Percentiles rank a stretch among this genome's conserved stretches.
phyloP scores from a whole-genome alignment of 352 stramenopile genomes.

The Globisporangium mamillatum region DNA sequence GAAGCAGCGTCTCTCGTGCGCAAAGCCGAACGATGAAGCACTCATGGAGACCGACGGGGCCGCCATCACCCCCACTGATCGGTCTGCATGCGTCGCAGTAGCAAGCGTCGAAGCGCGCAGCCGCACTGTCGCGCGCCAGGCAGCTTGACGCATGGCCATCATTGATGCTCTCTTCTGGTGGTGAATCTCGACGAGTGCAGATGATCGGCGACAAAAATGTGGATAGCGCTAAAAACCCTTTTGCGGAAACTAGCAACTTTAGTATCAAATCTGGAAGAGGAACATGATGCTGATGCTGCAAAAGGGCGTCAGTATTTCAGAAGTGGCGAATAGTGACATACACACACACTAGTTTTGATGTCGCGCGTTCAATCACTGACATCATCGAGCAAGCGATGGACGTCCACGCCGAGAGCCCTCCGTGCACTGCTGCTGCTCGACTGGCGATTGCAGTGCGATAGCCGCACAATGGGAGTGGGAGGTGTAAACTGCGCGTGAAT shows the following conservation, averaged over 20 bases:
- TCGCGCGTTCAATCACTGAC: too few species aligned
- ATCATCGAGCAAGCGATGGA: too few species aligned
- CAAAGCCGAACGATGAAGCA: constrained; percentile 14
- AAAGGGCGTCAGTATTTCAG: background rate
- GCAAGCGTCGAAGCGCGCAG: background rate
- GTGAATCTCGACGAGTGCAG: background rate
- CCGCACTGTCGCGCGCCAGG: background rate
- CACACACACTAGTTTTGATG: too few species aligned
- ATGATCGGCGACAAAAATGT: constrained; percentile 11
- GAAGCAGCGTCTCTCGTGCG: constrained; percentile 30
- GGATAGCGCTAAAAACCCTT: background rate
- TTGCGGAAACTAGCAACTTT: background rate
- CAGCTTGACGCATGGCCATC: constrained; percentile 9
- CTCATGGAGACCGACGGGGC: background rate
- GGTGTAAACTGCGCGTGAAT: too few species aligned
- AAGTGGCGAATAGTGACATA: background rate
- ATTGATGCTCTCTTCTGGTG: background rate
- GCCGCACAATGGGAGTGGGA: too few species aligned
- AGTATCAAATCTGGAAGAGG: background rate
- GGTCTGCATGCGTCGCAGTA: background rate
- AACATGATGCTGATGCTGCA: background rate
- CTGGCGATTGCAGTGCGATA: too few species aligned
- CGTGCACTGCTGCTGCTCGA: too few species aligned
- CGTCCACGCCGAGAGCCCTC: too few species aligned
- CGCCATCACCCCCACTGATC: background rate